phyloP scores from a whole-genome alignment of 352 stramenopile genomes.

The Phytophthora sojae region DNA sequence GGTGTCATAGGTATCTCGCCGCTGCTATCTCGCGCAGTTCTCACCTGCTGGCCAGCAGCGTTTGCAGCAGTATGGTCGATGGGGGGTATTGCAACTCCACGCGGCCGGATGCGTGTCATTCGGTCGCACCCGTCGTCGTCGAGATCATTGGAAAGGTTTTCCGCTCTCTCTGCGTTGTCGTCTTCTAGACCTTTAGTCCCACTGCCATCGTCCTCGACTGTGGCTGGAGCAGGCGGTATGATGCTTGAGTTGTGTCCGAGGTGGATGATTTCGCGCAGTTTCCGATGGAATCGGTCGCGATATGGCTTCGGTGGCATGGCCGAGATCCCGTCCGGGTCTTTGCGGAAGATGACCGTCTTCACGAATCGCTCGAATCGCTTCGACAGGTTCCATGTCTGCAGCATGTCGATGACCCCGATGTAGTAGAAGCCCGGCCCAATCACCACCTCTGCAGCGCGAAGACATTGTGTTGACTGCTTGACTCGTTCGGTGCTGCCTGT shows the following conservation, averaged over 20 bases:
- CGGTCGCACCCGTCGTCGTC: slow-evolving; percentile 32
- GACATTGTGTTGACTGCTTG: slow-evolving; percentile 71
- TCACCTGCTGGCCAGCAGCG: not conserved
- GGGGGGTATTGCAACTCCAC: slow-evolving; percentile 22
- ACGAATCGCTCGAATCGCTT: slow-evolving; percentile 83
- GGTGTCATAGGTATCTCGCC: slow-evolving; percentile 28
- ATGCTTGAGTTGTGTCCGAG: slow-evolving; percentile 57
- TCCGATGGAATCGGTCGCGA: slow-evolving; percentile 70
- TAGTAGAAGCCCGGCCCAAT: slow-evolving; percentile 88
- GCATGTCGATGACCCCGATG: slow-evolving; percentile 89
- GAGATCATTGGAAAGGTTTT: slow-evolving; percentile 7
- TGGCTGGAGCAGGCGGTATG: slow-evolving; percentile 21
- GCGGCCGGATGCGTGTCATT: slow-evolving; percentile 36
- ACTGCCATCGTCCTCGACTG: slow-evolving; percentile 2
- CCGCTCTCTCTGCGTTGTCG: slow-evolving; percentile 7
- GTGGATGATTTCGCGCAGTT: slow-evolving; percentile 81
- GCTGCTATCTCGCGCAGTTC: slow-evolving; percentile 4
- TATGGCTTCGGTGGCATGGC: slow-evolving; percentile 78
- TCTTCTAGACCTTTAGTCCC: not conserved
- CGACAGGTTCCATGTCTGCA: slow-evolving; percentile 80
- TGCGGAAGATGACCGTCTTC: slow-evolving; percentile 69
- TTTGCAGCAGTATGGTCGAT: not conserved
- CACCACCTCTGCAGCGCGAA: slow-evolving; percentile 79
- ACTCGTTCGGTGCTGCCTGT: slow-evolving; percentile 17
- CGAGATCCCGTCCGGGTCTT: slow-evolving; percentile 80